Evolutionary conservation across 2,329 filamentous ascomycete genomes (phyloP).

Genomic region (Pseudogymnoascus sp.): DNA sequence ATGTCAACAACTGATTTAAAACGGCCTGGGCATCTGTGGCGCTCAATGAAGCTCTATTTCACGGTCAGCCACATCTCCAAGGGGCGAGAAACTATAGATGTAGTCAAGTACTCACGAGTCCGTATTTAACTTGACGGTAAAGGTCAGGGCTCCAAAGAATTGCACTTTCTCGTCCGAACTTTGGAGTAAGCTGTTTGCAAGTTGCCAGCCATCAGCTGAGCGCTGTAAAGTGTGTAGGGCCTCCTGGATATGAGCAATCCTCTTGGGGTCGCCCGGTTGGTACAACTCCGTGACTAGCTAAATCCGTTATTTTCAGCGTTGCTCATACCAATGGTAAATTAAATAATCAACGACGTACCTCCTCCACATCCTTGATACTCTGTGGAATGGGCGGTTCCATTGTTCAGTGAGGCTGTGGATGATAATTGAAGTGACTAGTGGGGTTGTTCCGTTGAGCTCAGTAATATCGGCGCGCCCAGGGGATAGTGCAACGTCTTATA

Average conservation of each 20-base stretch:
- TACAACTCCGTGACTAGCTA: constrained; percentile 46
- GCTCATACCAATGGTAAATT: not conserved
- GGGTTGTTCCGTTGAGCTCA: not conserved
- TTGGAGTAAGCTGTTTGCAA: constrained; percentile 69
- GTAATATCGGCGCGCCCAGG: not conserved
- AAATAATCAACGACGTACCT: not conserved
- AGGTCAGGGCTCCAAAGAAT: constrained; percentile 88
- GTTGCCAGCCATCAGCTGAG: constrained; percentile 74
- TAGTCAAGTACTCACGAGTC: constrained; percentile 53
- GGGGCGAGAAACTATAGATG: not conserved
- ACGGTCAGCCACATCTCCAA: not conserved
- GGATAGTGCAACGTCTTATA: not conserved
- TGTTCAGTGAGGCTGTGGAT: not conserved
- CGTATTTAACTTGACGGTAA: constrained; percentile 92
- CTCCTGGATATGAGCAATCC: constrained; percentile 55
- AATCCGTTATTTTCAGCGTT: not conserved
- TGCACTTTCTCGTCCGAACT: constrained; percentile 67
- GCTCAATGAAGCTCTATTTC: constrained; percentile 35
- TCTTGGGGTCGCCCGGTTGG: constrained; percentile 34
- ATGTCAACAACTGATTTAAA: constrained; percentile 53
- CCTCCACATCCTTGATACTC: not conserved
- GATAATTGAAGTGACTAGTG: not conserved
- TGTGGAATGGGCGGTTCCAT: not conserved
- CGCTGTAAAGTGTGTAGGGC: constrained; percentile 72
- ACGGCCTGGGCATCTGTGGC: constrained; percentile 51